These are phyloP conservation scores for Colletotrichum kahawae DNA, from an alignment of 2,329 filamentous ascomycete genomes.

Conservation along the genomic window DNA sequence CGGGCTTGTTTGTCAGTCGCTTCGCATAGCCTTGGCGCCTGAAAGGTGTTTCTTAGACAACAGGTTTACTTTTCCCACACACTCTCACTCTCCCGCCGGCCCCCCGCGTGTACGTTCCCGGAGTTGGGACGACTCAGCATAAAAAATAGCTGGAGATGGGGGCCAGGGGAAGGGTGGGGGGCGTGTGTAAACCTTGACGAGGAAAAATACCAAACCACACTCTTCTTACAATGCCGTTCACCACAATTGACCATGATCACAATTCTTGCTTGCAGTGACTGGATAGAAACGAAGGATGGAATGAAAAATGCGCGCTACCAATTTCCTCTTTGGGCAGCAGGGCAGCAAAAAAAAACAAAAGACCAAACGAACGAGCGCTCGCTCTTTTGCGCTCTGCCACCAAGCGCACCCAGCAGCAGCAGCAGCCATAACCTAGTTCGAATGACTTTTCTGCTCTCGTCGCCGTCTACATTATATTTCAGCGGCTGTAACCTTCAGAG, in stretches of 20 bases:
- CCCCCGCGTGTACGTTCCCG: background rate
- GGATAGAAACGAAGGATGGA: background rate
- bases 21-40: background rate
- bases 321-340: background rate
- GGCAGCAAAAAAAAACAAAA: background rate
- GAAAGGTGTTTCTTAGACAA: background rate
- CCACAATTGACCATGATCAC: background rate
- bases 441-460: background rate
- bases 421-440: background rate
- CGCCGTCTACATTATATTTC: background rate
- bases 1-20: background rate
- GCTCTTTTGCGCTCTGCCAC: background rate
- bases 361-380: background rate
- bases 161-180: background rate
- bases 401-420: background rate
- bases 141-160: background rate
- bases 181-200: background rate
- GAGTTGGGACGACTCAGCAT: background rate
- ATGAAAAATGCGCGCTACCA: background rate
- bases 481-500: background rate
- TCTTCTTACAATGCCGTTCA: background rate
- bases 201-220: background rate
- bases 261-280: background rate
- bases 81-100: background rate
- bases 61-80: background rate